Base-by-base conservation (phyloP, 495 filamentous ascomycete genomes). In the Aspergillus avenaceus region DNA sequence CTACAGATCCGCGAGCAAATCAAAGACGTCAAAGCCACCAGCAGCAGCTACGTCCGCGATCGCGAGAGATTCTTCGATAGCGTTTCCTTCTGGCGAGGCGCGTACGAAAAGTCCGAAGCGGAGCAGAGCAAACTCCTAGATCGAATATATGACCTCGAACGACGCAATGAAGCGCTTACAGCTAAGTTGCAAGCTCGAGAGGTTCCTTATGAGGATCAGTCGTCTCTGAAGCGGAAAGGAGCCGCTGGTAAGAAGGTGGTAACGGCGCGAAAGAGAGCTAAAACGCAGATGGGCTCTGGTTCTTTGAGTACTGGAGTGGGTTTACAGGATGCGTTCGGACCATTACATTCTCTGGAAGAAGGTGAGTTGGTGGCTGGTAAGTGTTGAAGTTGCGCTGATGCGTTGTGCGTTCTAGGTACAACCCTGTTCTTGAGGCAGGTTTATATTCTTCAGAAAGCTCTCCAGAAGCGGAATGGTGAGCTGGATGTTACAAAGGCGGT, bases 21-120 rank as follows among this genome's bases (percentile, higher is more conserved):
- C 46, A 71, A 61, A 49, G 45, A 4, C 6, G 27, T 38, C n/a
- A 52, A 46, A 18, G 49, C 53, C 1, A 25, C 53, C 22, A 45
- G 56, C 16, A 46, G 45, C 22, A 36, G 18, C 27, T 51, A 37
- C 37, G 36, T 41, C 29, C 55, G 53, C 0, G 61, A 66, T 21
- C 66, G 11, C 18, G 34, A 38, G 6, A 38, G 66, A 34, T 72
- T 67, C 55, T 65, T 79, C 41, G 76, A 81, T 53, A 75, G 72
- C 38, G 59, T 68, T 13, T 53, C 63, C 11, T 78, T 77, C 64
- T 81, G 77, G 77, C 70, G 74, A 50, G 58, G 66, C 28, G 73
- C 75, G n/a, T 78, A 72, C 41, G 60, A 66, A 36, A 65, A 63
- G 26, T 71, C 75, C 9, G 67, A 76, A 52, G 61, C 57, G 12